Base-by-base conservation (phyloP, 2,329 filamentous ascomycete genomes). In the Phymatotrichopsis omnivora region DNA sequence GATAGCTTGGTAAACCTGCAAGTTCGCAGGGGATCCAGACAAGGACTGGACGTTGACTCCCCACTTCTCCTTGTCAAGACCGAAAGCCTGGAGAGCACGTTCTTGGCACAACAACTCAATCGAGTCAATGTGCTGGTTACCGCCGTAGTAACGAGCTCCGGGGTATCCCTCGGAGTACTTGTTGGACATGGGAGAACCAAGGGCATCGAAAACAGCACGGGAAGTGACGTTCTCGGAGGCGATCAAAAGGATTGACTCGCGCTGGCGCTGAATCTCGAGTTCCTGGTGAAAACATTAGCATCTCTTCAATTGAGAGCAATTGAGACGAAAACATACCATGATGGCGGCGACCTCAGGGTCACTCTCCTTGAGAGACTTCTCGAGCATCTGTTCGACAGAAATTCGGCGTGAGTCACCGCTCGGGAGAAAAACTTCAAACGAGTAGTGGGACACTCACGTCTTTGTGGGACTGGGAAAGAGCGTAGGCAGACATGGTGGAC, bases 141-240 rank as follows among this genome's bases (percentile, higher is more conserved):
- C 91, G 64, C 91, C 91, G 63, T 98, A 98, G 77, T 98, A 98
- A 68, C 91, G 82, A 60, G 91, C 91, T 65, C 91, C 91, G 58
- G 91, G 91, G 68, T 94, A 94, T 57, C 91, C 91, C 74, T 98
- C 91, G 14, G 86, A 95, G 77, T 98, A 98, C 74, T 98, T 98
- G 78, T 98, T 94, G 68, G 84, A 85, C 83, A 91, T 93, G 66
- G 83, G 82, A 48, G 80, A 87, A 62, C 91, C 91, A 57, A 98
- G 79, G 51, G 91, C 91, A 71, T 98, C 87, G 71, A 94, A 94
- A 62, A 98, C 91, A 61, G 91, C 87, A 60, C 87, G 86, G 54
- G 91, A 98, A 48, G 91, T 98, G 69, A 98, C 87, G 74, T 98
- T 98, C 74, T 98, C 91, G 46, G 91, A 96, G 63, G 91, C 89